Base-by-base conservation (phyloP, 2,329 filamentous ascomycete species). In the Colletotrichum spaethianum region DNA sequence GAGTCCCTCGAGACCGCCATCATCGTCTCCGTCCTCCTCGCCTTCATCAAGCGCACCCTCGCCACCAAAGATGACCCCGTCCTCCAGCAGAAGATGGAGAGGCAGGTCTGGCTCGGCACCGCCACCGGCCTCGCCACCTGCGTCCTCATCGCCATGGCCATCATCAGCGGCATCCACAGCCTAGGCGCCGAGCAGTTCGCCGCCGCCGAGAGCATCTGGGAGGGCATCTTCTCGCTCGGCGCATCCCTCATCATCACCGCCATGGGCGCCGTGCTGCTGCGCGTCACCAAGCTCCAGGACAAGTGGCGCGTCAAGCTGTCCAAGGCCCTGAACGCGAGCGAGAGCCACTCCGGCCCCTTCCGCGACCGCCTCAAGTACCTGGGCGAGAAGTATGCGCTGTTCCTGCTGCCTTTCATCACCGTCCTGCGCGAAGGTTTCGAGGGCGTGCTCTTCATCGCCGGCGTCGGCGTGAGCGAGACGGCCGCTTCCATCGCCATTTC, bases 361-460 rank as follows among this genome's bases (percentile, higher is more conserved):
- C 40, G 63, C 8, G 63, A 74, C 52, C 71, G 73, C 12, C 60
- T 72, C 38, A 65, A 63, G 50, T 73, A 74, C 44, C 69, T 75
- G 64, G 67, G 86, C 18, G 90, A 93, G 80, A 93, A 92, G 79
- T 94, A 95, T 77, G 90, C 90, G 72, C 92, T 95, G 89, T 94
- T 95, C 78, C 80, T 94, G 52, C 84, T 96, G 52, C 93, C 93
- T 0, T 94, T 95, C 80, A 87, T 96, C 78, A 96, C 93, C 0
- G 91, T 94, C 7, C 83, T 95, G 23, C 86, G 93, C 28, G 93
- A 95, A 79, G 93, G 93, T 4, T 87, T 95, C 18, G 93, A 95
- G 78, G 93, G 91, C 0, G 90, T 95, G 18, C 87, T 95, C n/a
- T 95, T 94, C 81, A 90, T 95, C 57, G 92, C 92, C 44, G 93